Evolutionary conservation across 305 asterid genomes (phyloP), one percentile per base, ranked within the genome.

Genomic region (Rubia balearica): DNA sequence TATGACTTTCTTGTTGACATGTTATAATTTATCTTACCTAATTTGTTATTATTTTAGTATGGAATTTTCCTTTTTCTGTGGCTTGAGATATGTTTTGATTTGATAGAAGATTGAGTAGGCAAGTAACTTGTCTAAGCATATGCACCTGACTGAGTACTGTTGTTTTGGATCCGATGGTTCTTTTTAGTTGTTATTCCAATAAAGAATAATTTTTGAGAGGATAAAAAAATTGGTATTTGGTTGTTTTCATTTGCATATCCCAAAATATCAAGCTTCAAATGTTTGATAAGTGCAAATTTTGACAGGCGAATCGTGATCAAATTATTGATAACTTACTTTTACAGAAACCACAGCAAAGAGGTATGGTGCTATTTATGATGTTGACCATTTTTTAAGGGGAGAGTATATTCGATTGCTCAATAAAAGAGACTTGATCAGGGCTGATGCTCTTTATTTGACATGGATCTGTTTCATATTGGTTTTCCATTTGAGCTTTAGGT

Each of bases 1-100:
- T 91, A 97, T 64, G 98, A 91, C 85, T 89, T 85, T 81, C 92
- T 88, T 69, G 99, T 94, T 68, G 97, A 91, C 95, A 89, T 97
- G 98, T 91, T 74, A 84, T 90, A 62, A 16, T 16, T n/a, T 51
- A 66, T 30, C 48, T 2, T 76, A 41, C 64, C 60, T 74, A 41
- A 51, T 5, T 48, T 0, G 21, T 46, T 30, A 13, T 70, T 43
- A 14, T 0, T 38, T 57, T n/a, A 9, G n/a, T 55, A 41, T n/a
- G 27, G 49, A 11, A 33, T 7, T 70, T 5, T 45, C 13, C 13
- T 62, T 16, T 9, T 42, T 36, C 49, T 43, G 27, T 24, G 67
- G 64, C 13, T 59, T 49, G 56, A 17, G 41, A 27, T n/a, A n/a
- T 67, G 16, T 10, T 6, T 1, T 55, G 30, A 38, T 3, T 33